A percentile compares a stretch with the other conserved stretches of the same genome.
phyloP scores from a whole-genome alignment of 805 yeast species.

The Nakazawaea siamensis region DNA sequence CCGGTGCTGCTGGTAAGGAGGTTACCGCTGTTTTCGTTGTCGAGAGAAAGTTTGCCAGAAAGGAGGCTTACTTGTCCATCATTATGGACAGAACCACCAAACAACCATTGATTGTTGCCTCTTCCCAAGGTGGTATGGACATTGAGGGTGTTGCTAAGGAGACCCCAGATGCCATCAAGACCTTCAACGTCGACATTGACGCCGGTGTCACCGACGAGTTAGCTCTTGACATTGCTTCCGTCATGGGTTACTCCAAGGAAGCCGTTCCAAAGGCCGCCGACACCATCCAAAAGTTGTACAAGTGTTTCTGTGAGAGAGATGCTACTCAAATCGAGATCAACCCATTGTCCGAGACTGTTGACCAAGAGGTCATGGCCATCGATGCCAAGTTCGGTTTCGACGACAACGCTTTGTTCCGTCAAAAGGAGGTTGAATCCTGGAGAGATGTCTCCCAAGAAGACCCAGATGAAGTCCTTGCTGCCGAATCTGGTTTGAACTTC shows the following conservation, averaged over 20 bases:
- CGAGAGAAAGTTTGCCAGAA: slow-evolving; percentile 86
- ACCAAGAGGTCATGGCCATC: slow-evolving; percentile 90
- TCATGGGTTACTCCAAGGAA: slow-evolving; percentile 70
- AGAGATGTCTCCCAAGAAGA: slow-evolving; percentile 98
- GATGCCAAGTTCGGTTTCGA: slow-evolving; percentile 98
- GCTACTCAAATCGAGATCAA: slow-evolving; percentile 98
- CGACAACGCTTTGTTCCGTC: slow-evolving; percentile 94
- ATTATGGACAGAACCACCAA: slow-evolving; percentile 90
- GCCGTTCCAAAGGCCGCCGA: slow-evolving; percentile 84
- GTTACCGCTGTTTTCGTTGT: slow-evolving; percentile 95
- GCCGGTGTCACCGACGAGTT: slow-evolving; percentile 72
- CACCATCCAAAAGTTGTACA: slow-evolving; percentile 78
- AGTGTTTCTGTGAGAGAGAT: slow-evolving; percentile 84
- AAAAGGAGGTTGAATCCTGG: slow-evolving; percentile 90
- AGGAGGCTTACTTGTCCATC: slow-evolving; percentile 94
- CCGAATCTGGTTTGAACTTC: slow-evolving; percentile 85
- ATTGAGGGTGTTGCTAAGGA: slow-evolving; percentile 96
- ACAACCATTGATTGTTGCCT: slow-evolving; percentile 88
- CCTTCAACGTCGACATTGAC: slow-evolving; percentile 70
- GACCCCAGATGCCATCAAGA: slow-evolving; percentile 86
- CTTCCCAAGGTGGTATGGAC: slow-evolving; percentile 99
- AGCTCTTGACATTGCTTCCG: slow-evolving; percentile 70
- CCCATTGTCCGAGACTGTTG: slow-evolving; percentile 91
- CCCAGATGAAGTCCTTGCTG: slow-evolving; percentile 92
- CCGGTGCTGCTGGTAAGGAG: slow-evolving; percentile 94